Conservation (phyloP, 352 stramenopile species). For the Pythium rishiriense region DNA sequence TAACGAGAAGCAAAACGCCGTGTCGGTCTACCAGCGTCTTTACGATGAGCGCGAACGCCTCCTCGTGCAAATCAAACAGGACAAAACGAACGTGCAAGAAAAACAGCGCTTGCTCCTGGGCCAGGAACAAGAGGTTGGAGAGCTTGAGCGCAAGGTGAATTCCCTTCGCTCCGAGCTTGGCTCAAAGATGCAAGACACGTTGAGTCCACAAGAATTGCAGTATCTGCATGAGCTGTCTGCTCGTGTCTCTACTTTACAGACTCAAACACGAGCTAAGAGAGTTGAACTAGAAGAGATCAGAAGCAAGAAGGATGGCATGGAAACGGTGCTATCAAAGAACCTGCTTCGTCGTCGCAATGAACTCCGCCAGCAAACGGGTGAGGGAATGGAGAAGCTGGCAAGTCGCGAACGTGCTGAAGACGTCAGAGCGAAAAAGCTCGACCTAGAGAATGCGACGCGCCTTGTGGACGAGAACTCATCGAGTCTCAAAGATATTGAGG, state of each 20-base stretch:
- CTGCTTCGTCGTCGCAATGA: constrained; percentile 86
- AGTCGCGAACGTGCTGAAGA: constrained; percentile 66
- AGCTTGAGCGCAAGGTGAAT: constrained; percentile 52
- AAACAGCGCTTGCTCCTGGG: constrained; percentile 54
- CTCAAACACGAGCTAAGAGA: constrained; percentile 85
- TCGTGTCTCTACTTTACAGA: constrained; percentile 77
- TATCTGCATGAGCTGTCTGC: constrained; percentile 59
- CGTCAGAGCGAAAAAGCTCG: constrained; percentile 88
- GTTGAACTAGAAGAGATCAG: constrained; percentile 87
- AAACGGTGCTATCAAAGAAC: constrained; percentile 92
- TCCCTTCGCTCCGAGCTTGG: constrained; percentile 60
- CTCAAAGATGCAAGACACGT: constrained; percentile 74
- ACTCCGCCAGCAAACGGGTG: constrained; percentile 53
- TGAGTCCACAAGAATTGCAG: constrained; percentile 55
- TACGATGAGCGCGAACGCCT: constrained; percentile 81
- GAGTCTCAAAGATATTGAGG: constrained; percentile 63
- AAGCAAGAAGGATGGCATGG: constrained; percentile 84
- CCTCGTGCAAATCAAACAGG: constrained; percentile 69
- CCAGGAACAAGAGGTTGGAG: constrained; percentile 66
- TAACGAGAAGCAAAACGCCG: constrained; percentile 68
- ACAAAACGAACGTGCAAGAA: constrained; percentile 52
- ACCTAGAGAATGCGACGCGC: constrained; percentile 83
- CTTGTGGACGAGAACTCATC: constrained; percentile 66
- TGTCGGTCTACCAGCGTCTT: constrained; percentile 74
- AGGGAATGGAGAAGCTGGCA: constrained; percentile 60